Base-by-base conservation (phyloP, 352 stramenopile genomes). In the Globisporangium solare region DNA sequence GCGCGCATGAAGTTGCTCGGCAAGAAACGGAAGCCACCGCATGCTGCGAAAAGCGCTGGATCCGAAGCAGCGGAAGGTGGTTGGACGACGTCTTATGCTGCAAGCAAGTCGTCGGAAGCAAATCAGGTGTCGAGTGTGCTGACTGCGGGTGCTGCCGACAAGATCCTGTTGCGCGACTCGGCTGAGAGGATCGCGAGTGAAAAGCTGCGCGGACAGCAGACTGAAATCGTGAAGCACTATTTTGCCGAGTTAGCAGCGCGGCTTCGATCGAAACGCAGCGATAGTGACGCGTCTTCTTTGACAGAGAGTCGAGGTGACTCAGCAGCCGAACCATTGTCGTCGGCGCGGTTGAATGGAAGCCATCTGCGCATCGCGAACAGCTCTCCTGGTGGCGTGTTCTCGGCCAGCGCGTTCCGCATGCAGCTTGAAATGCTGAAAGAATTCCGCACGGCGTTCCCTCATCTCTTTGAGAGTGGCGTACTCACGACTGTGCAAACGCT, bases 401-500 rank as follows among this genome's bases (percentile, higher is more conserved):
- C 67, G 0, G 63, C 88, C 4, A 58, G 59, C 0, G 85, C 73
- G 24, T 67, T 89, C n/a, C 76, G 78, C 8, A 61, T 91, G 48
- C 80, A 91, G 51, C 64, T 91, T 27, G 72, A 86, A 47, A 86
- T 89, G 72, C 59, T 91, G 40, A 76, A 67, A 1, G 74, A 79
- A 35, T 87, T 88, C 24, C 74, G 74, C 6, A 51, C 47, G 3
- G 43, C 63, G 10, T 75, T 61, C 54, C 68, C 78, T 27, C 60
- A 43, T 7, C 32, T 89, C 7, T 91, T 88, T 55, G 73, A 85
- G 46, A 76, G 71, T 17, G 72, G 76, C 3, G 52, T 72, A 22
- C 60, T 85, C 40, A 49, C 74, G 5, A 63, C 89, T 7, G 67
- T 89, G 17, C 52, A 81, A 27, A 87, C 80, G 1, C 47, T 87